Evolutionary conservation across 495 filamentous ascomycete genomes (phyloP), one percentile per base, ranked within the genome.

Genomic region (Neurospora hispaniola): DNA sequence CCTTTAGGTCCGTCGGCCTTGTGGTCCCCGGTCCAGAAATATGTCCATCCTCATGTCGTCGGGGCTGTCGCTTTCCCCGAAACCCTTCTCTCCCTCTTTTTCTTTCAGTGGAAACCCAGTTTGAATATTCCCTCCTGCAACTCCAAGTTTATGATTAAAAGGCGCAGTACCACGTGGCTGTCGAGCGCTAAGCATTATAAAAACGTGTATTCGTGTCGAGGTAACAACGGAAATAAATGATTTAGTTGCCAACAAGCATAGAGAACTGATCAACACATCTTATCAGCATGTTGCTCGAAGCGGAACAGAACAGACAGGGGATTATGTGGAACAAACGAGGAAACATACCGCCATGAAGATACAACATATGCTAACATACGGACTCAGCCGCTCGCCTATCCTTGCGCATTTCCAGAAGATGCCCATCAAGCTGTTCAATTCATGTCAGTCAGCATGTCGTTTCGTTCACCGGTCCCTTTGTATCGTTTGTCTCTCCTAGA

Each of bases 331-430:
- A 27, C 27, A 31, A 31, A 31, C 27, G 1, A n/a, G 35, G 10
- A 41, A 46, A 44, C 83, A 69, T 80, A 98, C 96, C 74, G 96
- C 96, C 94, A 98, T 98, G 75, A 93, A 78, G 11, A 97, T 84
- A 80, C 96, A 98, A 81, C 94, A 97, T 77, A 98, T 83, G 83
- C 94, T 97, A 72, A 99, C 93, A 80, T 99, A 98, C 59, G 96
- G 96, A 78, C 94, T 97, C 71, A 99, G 82, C 72, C 96, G 85
- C 86, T 99, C 96, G 39, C 96, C 96, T 78, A 99, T 89, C 74
- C 96, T 87, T 41, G 96, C 96, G 73, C 90, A 96, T 81, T 98
- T 98, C 96, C 96, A 99, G 82, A 99, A 97, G 69, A 96, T 90
- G 54, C 94, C 94, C 75, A 92, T 89, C 16, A 96, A 81, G 31